These are phyloP conservation scores for Debaryomyces castellii DNA, from an alignment of 805 yeast species.

Conservation along the genomic window DNA sequence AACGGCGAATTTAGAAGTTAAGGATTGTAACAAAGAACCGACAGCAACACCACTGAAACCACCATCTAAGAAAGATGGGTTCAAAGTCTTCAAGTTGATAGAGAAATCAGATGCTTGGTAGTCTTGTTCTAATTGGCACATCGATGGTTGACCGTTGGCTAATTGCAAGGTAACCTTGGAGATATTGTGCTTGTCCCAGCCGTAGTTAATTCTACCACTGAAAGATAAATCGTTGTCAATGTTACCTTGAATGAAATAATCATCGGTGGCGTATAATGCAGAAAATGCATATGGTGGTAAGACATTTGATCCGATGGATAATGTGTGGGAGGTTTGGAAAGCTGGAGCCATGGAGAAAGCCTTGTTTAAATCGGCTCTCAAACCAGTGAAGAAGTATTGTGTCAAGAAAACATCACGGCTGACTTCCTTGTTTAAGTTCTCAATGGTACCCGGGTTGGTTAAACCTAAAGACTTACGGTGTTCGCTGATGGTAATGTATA, in stretches of 20 bases:
- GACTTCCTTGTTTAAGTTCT: conserved; percentile 90
- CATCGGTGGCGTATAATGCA: conserved; percentile 85
- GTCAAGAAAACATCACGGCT: conserved; percentile 87
- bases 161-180: conserved; percentile 87
- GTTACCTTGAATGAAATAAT: conserved; percentile 85
- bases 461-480: conserved; percentile 83
- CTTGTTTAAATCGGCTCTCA: conserved; percentile 94
- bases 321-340: conserved; percentile 94
- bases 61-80: conserved; percentile 78
- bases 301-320: conserved; percentile 80
- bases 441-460: conserved; percentile 91
- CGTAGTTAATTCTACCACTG: conserved; percentile 86
- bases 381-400: conserved; percentile 90
- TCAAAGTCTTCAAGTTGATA: conserved; percentile 83
- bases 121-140: conserved; percentile 96
- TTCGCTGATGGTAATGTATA: conserved; percentile 65
- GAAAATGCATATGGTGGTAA: conserved; percentile 90
- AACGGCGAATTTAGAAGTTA: conserved; percentile 77
- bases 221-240: conserved; percentile 83
- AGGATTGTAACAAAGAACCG: conserved; percentile 85
- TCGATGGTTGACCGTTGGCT: conserved; percentile 84
- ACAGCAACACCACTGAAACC: conserved; percentile 84
- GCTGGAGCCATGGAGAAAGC: conserved; percentile 88
- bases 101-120: conserved; percentile 87
- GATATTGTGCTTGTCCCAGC: conserved; percentile 77